Percentiles rank a stretch among this genome's conserved stretches.
phyloP scores from a whole-genome alignment of 2,329 filamentous ascomycete genomes.

The Colletotrichum higginsianum region DNA sequence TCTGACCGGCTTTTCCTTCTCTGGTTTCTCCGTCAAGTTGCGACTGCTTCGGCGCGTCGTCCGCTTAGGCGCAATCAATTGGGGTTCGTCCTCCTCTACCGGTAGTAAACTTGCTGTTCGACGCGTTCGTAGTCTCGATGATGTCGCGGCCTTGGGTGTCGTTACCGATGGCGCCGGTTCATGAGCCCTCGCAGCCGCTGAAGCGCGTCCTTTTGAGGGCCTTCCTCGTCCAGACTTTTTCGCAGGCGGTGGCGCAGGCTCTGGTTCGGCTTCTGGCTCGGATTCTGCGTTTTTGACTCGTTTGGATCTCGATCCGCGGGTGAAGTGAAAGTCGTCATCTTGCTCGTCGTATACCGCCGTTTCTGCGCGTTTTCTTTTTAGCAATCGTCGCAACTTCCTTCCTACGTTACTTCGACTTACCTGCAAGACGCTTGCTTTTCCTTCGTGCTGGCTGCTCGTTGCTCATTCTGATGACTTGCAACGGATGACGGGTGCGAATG shows the following conservation, averaged over 20 bases:
- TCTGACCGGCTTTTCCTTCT: slow-evolving; percentile 43
- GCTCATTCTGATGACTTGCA: slow-evolving; percentile 79
- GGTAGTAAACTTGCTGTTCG: slow-evolving; percentile 59
- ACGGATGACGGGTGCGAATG: slow-evolving; percentile 74
- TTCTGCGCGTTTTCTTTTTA: slow-evolving; percentile 64
- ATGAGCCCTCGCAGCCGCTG: slow-evolving; percentile 49
- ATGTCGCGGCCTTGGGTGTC: slow-evolving; percentile 41
- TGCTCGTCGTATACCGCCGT: slow-evolving; percentile 69
- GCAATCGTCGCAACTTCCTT: slow-evolving; percentile 73
- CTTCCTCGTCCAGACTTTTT: slow-evolving; percentile 59
- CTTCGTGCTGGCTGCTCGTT: slow-evolving; percentile 73
- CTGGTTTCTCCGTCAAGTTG: slow-evolving; percentile 55
- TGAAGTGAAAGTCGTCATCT: slow-evolving; percentile 84
- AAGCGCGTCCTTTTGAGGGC: slow-evolving; percentile 52
- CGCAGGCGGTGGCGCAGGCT: slow-evolving; percentile 51
- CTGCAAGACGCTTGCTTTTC: slow-evolving; percentile 75
- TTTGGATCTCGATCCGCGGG: slow-evolving; percentile 78
- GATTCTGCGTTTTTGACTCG: slow-evolving; percentile 71
- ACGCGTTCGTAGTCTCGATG: slow-evolving; percentile 51
- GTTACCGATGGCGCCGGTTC: slow-evolving; percentile 44
- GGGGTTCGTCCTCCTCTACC: slow-evolving; percentile 54
- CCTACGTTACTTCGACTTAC: slow-evolving; percentile 59
- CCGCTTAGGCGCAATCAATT: slow-evolving; percentile 57
- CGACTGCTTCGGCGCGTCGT: slow-evolving; percentile 62
- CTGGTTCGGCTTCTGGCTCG: slow-evolving; percentile 57